A percentile compares a stretch with the other conserved stretches of the same genome.
These are phyloP conservation scores for Triangularia verruculosa DNA, from an alignment of 2,329 filamentous ascomycete species.

Conservation along the genomic window DNA sequence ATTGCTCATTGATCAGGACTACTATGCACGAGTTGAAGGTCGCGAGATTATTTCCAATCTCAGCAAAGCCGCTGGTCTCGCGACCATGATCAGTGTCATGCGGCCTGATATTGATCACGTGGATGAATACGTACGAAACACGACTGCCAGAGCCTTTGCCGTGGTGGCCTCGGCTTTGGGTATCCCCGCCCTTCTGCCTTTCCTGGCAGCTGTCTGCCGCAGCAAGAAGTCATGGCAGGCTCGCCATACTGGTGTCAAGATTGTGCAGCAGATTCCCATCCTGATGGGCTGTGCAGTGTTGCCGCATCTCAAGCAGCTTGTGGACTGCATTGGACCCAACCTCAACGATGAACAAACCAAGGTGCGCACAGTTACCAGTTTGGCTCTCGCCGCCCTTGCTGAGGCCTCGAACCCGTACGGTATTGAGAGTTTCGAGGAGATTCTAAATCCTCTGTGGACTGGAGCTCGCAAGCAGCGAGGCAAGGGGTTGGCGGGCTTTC, in stretches of 20 bases:
- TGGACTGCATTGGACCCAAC: constrained; percentile 94
- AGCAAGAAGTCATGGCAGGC: constrained; percentile 99
- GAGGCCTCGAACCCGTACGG: constrained; percentile 97
- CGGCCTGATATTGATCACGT: constrained; percentile 97
- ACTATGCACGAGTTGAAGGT: constrained; percentile 96
- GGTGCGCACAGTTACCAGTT: constrained; percentile 90
- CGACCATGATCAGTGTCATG: constrained; percentile 99
- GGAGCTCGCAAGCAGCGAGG: constrained; percentile 94
- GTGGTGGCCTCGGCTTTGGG: constrained; percentile 95
- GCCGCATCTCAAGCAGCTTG: constrained; percentile 90
- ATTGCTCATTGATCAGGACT: constrained; percentile 98
- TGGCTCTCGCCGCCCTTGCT: constrained; percentile 90
- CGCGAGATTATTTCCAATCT: constrained; percentile 98
- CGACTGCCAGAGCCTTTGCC: constrained; percentile 92
- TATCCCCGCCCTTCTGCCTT: constrained; percentile 91
- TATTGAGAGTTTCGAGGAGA: constrained; percentile 98
- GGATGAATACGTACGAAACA: constrained; percentile 97
- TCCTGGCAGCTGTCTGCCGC: constrained; percentile 90
- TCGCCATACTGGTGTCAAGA: constrained; percentile 96
- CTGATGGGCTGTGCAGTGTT: constrained; percentile 97
- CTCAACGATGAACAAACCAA: constrained; percentile 98
- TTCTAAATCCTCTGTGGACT: constrained; percentile 95
- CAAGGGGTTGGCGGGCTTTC: constrained; percentile 90
- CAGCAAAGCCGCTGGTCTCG: constrained; percentile 91
- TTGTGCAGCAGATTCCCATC: constrained; percentile 97